Percentiles rank a stretch among this genome's conserved stretches.
phyloP scores from a whole-genome alignment of 1,139 yeast genomes.

The Meyerozyma carpophila region DNA sequence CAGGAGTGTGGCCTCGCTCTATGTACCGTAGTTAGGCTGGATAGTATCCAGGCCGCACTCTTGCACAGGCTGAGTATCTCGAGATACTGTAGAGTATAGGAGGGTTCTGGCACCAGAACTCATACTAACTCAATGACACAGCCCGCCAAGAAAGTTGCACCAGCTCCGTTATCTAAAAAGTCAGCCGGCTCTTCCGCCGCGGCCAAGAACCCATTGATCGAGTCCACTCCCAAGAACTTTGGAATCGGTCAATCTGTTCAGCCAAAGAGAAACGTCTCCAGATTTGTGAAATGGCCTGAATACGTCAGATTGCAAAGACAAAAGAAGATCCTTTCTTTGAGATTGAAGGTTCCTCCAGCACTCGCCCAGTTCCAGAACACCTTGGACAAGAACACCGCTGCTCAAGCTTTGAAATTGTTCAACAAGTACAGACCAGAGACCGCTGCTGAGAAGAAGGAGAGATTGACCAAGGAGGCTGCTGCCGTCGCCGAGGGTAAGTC shows the following conservation, averaged over 20 bases:
- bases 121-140: slow-evolving; percentile 64
- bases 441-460: slow-evolving; percentile 94
- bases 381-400: slow-evolving; percentile 96
- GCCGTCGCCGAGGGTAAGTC: slow-evolving; percentile 97
- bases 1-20: slow-evolving; percentile 3
- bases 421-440: slow-evolving; percentile 99
- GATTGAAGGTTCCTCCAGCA: slow-evolving; percentile 99
- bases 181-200: slow-evolving; percentile 28
- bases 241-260: slow-evolving; percentile 95
- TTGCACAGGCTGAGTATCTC: slow-evolving; percentile 45
- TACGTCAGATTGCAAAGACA: slow-evolving; percentile 87
- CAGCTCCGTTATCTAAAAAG: slow-evolving; percentile 70
- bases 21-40: neutral
- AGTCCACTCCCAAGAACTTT: slow-evolving; percentile 85
- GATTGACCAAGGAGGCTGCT: slow-evolving; percentile 97
- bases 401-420: slow-evolving; percentile 92
- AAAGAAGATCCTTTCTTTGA: slow-evolving; percentile 87
- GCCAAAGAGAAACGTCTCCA: slow-evolving; percentile 92
- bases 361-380: slow-evolving; percentile 93
- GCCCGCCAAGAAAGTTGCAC: slow-evolving; percentile 80
- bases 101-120: slow-evolving; percentile 25
- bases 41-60: slow-evolving; percentile 13
- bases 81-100: slow-evolving; percentile 39
- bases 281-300: slow-evolving; percentile 98
- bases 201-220: slow-evolving; percentile 70